phyloP scores from a whole-genome alignment of 768 basidiomycete genomes.

The Neoboletus brunneissimus region DNA sequence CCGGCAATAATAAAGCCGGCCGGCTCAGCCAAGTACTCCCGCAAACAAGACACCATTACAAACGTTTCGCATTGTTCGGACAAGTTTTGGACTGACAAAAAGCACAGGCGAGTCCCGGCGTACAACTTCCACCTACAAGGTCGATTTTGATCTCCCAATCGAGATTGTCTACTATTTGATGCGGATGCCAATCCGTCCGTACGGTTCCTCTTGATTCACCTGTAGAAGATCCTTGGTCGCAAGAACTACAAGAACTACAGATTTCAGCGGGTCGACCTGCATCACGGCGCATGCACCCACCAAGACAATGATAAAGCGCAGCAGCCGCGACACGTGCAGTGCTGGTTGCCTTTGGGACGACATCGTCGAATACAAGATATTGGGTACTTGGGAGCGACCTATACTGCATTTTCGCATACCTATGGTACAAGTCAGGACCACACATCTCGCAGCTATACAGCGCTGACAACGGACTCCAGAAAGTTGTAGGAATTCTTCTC shows the following conservation, averaged over 20 bases:
- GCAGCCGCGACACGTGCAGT: constrained; percentile 77
- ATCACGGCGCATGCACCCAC: constrained; percentile 37
- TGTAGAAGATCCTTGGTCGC: constrained; percentile 69
- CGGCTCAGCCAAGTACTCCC: neutral
- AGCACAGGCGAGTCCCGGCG: neutral
- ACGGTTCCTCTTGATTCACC: constrained; percentile 58
- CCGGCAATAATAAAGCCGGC: neutral
- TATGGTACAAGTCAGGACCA: constrained; percentile 30
- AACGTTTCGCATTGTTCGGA: neutral
- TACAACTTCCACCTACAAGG: neutral
- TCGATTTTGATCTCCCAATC: neutral
- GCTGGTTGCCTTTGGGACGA: constrained; percentile 64
- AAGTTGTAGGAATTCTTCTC: constrained; percentile 81
- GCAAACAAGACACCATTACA: neutral
- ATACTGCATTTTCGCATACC: constrained; percentile 77
- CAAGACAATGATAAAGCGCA: constrained; percentile 83
- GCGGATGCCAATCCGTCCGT: constrained; percentile 49
- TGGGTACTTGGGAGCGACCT: constrained; percentile 51
- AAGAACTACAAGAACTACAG: constrained; percentile 48
- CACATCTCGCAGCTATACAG: neutral
- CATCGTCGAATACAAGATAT: constrained; percentile 57
- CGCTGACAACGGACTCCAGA: constrained; percentile 53
- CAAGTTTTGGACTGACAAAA: constrained; percentile 9
- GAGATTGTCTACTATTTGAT: constrained; percentile 29
- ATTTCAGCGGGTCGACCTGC: neutral